Base-by-base conservation (phyloP, 1,284 basidiomycete genomes). In the Psilocybe mexicana region DNA sequence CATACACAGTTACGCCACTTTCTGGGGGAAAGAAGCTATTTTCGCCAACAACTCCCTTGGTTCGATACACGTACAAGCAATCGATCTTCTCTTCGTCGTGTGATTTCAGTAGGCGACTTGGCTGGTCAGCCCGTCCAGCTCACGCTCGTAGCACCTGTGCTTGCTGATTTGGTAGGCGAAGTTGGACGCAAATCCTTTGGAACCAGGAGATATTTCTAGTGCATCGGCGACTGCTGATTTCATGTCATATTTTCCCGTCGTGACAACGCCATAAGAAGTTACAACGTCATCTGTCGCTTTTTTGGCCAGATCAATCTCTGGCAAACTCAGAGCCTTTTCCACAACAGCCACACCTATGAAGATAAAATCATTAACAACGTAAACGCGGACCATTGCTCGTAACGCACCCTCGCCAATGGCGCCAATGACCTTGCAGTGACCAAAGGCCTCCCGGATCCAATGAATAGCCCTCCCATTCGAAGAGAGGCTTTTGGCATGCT, bases 401-500 rank as follows among this genome's bases (percentile, higher is more conserved):
- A 14, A 44, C 75, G 51, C 46, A 83, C 86, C 86, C 70, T 86
- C 81, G 18, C 89, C 91, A 40, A 87, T 77, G 4, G 85, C 89
- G n/a, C 84, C 87, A 52, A 93, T 89, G 10, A 86, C 68, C 73
- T 93, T 92, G 70, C 85, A 84, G 70, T 93, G 91, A 25, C 88
- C 88, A 72, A 90, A 93, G 0, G 90, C 84, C 72, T 93, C 91
- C 43, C 87, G 79, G 1, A 88, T 79, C 79, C 87, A 92, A 67
- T 93, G 88, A 5, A 88, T 70, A 10, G 74, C 79, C 5, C 88
- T 78, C 3, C 87, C 88, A 56, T 79, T 83, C 40, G 71, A 71
- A 12, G 72, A 72, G 26, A 92, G 76, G 35, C 77, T 69, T 64
- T 83, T 78, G 10, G 75, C 79, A 62, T 85, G 82, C 47, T 80